Evolutionary conservation across 2,329 filamentous ascomycete species (phyloP), one percentile per base, ranked within the genome.

Genomic region (Purpureocillium takamizusanense): DNA sequence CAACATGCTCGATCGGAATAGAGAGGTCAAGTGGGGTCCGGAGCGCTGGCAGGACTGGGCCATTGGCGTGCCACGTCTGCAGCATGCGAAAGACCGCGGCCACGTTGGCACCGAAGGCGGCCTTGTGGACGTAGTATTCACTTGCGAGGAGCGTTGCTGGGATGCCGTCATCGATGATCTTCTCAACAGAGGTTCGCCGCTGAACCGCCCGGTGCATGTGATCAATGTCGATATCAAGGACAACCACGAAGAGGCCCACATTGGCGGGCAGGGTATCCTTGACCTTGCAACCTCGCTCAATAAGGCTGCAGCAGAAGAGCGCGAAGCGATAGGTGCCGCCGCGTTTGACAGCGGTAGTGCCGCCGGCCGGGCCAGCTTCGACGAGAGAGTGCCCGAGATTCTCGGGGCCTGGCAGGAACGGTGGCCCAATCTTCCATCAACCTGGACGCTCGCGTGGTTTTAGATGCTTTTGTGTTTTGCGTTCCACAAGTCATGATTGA

Each of bases 211-310:
- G 0, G 92, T 98, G 1, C 92, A 98, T 57, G 86, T 98, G 40
- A 94, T 98, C 69, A 98, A 98, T 52, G 83, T 98, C 39, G 92
- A 98, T 58, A 98, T 98, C 55, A 90, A 85, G 60, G 92, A 98
- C 63, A 98, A 97, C 55, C 92, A 97, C 55, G 90, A 98, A 59
- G 92, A 98, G 62, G 92, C 92, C 1, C 72, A 90, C 16, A 76
- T 95, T 2, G 92, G 92, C 9, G 92, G 92, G 2, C 79, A 83
- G 49, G 92, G 86, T 33, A 98, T 98, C 42, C 71, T 97, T 29
- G 92, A 98, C 54, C 71, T 98, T 28, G 92, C 92, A 1, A 78
- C 90, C 53, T 79, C 78, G 25, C 66, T 98, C 42, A 97, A 97
- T 55, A 74, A 77, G 14, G 85, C 79, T 1, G 92, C 92, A 1